These are phyloP conservation scores for Auricularia sp. DNA, from an alignment of 768 basidiomycete species.

Conservation along the genomic window DNA sequence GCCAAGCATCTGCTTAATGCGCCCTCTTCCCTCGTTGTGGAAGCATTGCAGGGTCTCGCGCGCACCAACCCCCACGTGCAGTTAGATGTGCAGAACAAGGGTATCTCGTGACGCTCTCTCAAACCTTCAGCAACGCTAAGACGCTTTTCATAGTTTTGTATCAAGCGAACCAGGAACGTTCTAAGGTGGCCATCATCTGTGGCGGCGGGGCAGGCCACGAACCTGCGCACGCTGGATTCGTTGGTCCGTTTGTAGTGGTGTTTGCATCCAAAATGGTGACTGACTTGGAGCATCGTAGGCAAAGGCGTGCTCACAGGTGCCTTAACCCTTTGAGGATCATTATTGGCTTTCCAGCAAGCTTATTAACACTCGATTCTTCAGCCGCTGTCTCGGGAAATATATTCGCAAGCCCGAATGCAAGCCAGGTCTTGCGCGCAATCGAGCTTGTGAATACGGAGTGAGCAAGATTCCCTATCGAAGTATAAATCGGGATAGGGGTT, in stretches of 20 bases:
- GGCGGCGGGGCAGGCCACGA: constrained; percentile 88
- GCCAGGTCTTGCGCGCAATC: constrained; percentile 73
- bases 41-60: constrained; percentile 57
- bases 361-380: constrained; percentile 7
- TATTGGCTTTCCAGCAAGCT: background rate
- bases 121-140: constrained; percentile 1
- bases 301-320: constrained; percentile 68
- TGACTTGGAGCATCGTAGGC: constrained; percentile 29
- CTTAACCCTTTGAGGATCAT: background rate
- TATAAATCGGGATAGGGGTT: background rate
- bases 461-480: background rate
- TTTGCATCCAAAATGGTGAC: background rate
- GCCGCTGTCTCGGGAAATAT: constrained; percentile 81
- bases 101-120: constrained; percentile 23
- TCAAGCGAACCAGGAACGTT: constrained; percentile 41
- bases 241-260: constrained; percentile 37
- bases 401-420: constrained; percentile 83
- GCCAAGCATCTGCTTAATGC: constrained; percentile 74
- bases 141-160: constrained; percentile 44
- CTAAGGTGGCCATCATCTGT: constrained; percentile 67
- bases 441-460: constrained; percentile 57
- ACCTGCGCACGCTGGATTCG: constrained; percentile 80
- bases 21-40: constrained; percentile 58
- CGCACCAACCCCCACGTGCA: constrained; percentile 56
- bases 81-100: constrained; percentile 62